These are phyloP conservation scores for Multifurca ochricompacta DNA, from an alignment of 768 basidiomycete genomes.

Conservation along the genomic window DNA sequence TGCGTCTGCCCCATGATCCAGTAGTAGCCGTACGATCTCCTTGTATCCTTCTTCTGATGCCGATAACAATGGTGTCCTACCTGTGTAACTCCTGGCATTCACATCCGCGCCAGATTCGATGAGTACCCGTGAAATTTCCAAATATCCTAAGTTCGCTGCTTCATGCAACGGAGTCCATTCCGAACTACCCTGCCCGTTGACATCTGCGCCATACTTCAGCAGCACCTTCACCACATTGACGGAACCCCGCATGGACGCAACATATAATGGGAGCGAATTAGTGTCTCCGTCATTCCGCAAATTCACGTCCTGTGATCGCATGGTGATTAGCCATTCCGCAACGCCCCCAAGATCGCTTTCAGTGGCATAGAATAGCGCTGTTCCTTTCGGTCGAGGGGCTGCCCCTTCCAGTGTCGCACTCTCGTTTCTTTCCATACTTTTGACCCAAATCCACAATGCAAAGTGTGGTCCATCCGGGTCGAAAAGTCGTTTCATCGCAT, in stretches of 20 bases:
- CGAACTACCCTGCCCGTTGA: neutral
- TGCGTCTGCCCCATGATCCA: neutral
- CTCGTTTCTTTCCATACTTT: too few relatives aligned
- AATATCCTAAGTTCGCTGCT: neutral
- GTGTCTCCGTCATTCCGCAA: too few relatives aligned
- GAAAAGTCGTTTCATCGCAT: neutral
- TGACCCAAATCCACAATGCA: neutral
- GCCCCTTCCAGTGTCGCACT: too few relatives aligned
- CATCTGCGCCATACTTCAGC: neutral
- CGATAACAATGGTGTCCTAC: neutral
- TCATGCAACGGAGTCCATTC: neutral
- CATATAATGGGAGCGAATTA: neutral
- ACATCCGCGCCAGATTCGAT: neutral
- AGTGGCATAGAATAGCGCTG: neutral
- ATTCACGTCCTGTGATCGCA: neutral
- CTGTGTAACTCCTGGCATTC: neutral
- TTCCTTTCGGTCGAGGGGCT: fast-evolving
- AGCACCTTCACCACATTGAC: too few relatives aligned
- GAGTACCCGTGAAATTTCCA: neutral
- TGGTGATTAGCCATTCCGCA: neutral
- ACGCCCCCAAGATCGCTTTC: neutral
- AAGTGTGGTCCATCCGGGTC: neutral
- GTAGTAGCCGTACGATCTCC: neutral
- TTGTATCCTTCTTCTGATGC: neutral
- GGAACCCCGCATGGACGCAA: neutral